Percentiles rank a stretch among this genome's conserved stretches.
Conservation (phyloP, 352 stramenopile species). For the Phytophthora nicotianae region DNA sequence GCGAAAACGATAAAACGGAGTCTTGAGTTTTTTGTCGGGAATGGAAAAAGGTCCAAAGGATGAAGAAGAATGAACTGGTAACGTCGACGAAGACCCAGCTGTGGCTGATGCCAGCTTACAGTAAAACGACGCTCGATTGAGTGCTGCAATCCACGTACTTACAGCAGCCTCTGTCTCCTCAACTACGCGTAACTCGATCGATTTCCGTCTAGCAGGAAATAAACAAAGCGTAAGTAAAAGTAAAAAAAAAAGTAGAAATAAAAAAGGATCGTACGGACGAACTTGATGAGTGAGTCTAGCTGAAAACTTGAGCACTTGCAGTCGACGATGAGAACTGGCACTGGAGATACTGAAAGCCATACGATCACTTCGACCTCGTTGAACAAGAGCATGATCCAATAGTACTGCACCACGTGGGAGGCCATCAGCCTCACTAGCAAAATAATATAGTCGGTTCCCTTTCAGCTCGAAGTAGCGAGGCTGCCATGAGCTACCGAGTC, state of each 20-base stretch:
- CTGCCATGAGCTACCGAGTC: constrained; percentile 74
- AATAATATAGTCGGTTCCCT: constrained; percentile 82
- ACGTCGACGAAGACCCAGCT: constrained; percentile 20
- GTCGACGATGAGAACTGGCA: constrained; percentile 51
- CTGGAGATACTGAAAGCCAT: constrained; percentile 78
- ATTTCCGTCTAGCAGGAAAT: constrained; percentile 46
- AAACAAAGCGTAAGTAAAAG: constrained; percentile 6
- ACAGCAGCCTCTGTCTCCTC: constrained; percentile 63
- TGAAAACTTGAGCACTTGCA: constrained; percentile 79
- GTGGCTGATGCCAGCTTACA: constrained; percentile 54
- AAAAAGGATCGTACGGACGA: constrained; percentile 41
- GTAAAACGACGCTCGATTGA: constrained; percentile 78
- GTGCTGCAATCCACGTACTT: constrained; percentile 58
- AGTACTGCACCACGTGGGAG: constrained; percentile 75
- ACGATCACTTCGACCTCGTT: constrained; percentile 64
- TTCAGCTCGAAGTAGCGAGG: constrained; percentile 84
- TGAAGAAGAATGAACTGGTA: constrained; percentile 46
- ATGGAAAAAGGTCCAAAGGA: constrained; percentile 41
- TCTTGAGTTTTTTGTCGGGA: constrained; percentile 35
- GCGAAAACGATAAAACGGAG: constrained; percentile 67
- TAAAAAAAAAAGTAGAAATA: neutral
- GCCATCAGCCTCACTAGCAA: constrained; percentile 71
- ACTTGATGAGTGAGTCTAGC: constrained; percentile 72
- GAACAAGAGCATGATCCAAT: constrained; percentile 69
- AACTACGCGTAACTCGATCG: constrained; percentile 62